Evolutionary conservation across 2,329 filamentous ascomycete genomes (phyloP).

Genomic region (Aspergillus alliaceus): DNA sequence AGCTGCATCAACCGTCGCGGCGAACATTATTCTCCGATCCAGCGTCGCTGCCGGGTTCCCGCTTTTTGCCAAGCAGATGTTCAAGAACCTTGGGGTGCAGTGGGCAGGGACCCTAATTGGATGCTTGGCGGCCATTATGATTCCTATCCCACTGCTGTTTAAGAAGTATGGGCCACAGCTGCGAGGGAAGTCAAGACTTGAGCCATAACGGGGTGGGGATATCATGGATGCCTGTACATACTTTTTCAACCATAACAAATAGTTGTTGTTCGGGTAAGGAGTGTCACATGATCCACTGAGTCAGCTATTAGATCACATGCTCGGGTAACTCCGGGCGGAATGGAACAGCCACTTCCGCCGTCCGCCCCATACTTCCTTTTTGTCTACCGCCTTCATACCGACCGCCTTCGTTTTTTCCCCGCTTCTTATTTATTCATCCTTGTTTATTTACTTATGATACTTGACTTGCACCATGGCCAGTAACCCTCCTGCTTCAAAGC

Average conservation of each 20-base stretch:
- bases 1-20: constrained; percentile 52
- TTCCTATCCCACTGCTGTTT: constrained; percentile 38
- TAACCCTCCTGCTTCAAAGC: not conserved
- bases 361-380: no score
- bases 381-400: not conserved
- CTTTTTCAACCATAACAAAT: no score
- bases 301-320: no score
- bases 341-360: not conserved
- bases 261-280: no score
- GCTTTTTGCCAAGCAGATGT: constrained; percentile 40
- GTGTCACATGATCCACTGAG: not conserved
- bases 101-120: constrained; percentile 41
- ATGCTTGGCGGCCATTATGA: constrained; percentile 35
- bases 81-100: constrained; percentile 37
- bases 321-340: no score
- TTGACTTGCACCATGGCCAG: not conserved
- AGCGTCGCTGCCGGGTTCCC: constrained; percentile 36
- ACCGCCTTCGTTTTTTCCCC: not conserved
- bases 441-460: no score
- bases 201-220: not conserved
- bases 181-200: not conserved
- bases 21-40: constrained; percentile 52
- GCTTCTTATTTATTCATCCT: not conserved
- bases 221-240: no score
- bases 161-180: constrained; percentile 22